Evolutionary conservation across 495 filamentous ascomycete species (phyloP).

Genomic region (Hypoxylon perforatum): DNA sequence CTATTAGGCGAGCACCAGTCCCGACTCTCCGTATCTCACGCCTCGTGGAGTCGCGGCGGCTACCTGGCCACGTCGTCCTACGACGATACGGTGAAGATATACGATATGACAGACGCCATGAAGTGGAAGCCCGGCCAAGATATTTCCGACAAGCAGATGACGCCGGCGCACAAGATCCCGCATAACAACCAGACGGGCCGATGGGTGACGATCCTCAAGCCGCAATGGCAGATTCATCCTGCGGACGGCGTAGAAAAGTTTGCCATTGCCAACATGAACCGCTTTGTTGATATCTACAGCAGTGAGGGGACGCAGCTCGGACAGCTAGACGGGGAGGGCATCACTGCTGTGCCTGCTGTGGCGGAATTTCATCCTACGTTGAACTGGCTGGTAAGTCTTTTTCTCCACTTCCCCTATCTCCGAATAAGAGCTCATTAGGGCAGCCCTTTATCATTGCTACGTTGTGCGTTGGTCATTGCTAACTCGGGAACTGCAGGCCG

Average conservation of each 20-base stretch:
- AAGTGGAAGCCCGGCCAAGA: constrained; percentile 72
- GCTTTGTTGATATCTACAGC: constrained; percentile 92
- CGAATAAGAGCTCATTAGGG: too few relatives aligned
- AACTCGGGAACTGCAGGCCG: constrained; percentile 52
- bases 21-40: constrained; percentile 87
- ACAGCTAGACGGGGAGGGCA: constrained; percentile 86
- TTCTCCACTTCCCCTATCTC: not conserved
- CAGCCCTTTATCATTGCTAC: not conserved
- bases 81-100: constrained; percentile 94
- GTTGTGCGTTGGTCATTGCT: not conserved
- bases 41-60: constrained; percentile 83
- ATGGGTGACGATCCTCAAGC: constrained; percentile 81
- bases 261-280: constrained; percentile 97
- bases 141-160: constrained; percentile 70
- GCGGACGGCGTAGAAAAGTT: constrained; percentile 82
- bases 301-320: constrained; percentile 85
- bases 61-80: constrained; percentile 92
- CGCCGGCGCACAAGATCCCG: constrained; percentile 72
- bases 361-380: constrained; percentile 86
- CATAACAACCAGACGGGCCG: constrained; percentile 97
- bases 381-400: constrained; percentile 78
- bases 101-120: constrained; percentile 74
- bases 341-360: constrained; percentile 93
- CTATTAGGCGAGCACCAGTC: constrained; percentile 85
- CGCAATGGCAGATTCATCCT: constrained; percentile 90